Conservation (phyloP, 208 protist genomes). For the Balamuthia mandrillaris region DNA sequence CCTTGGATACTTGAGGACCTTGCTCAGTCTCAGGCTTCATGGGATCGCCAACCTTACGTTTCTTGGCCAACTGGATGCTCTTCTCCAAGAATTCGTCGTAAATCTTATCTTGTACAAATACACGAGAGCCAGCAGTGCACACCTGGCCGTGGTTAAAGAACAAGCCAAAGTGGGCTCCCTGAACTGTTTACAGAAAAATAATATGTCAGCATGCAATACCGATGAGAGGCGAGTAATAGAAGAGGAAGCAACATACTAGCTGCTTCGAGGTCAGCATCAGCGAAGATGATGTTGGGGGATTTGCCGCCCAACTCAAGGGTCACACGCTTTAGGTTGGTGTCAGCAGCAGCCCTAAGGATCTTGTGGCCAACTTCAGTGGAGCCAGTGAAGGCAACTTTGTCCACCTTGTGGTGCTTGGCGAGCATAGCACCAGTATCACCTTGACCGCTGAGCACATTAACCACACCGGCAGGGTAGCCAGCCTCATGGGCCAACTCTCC, state of each 20-base stretch:
- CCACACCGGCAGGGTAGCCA: conserved; percentile 79
- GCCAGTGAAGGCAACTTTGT: conserved; percentile 87
- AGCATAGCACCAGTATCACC: conserved; percentile 69
- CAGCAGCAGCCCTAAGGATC: conserved; percentile 51
- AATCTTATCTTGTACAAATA: conserved; percentile 39
- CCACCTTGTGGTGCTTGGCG: conserved; percentile 72
- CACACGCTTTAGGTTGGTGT: conserved; percentile 59
- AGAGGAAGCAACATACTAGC: conserved; percentile 74
- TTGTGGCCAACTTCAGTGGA: conserved; percentile 75
- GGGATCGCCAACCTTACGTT: conserved; percentile 63
- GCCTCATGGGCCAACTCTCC: conserved; percentile 77
- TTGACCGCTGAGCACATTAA: conserved; percentile 82
- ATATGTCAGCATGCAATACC: neutral
- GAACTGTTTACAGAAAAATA: conserved; percentile 9
- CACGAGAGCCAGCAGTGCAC: conserved; percentile 21
- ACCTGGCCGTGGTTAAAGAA: conserved; percentile 39
- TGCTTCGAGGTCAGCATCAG: conserved; percentile 77
- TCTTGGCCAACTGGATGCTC: conserved; percentile 61
- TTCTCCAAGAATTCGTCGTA: conserved; percentile 36
- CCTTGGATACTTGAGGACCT: conserved; percentile 59
- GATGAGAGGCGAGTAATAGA: neutral
- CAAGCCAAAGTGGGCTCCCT: conserved; percentile 54
- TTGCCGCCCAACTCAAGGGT: conserved; percentile 87
- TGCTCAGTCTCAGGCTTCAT: conserved; percentile 60
- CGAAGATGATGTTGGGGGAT: conserved; percentile 81